phyloP scores from a whole-genome alignment of 345 rosid species.

The Cardiospermum halicacabum region DNA sequence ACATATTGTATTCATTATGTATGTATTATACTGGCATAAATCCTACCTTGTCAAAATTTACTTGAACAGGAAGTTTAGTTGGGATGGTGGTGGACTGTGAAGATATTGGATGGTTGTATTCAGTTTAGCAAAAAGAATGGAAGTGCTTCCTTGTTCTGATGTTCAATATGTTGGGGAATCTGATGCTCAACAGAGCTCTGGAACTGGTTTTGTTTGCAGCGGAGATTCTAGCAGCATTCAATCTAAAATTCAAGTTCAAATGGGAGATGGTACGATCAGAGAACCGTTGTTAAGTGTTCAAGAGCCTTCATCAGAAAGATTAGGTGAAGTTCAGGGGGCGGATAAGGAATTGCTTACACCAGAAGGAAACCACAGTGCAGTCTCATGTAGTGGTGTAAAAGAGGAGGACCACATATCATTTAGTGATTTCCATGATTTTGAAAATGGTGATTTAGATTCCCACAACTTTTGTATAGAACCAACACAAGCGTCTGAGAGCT shows the following conservation, averaged over 20 bases:
- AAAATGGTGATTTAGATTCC: constrained; percentile 38
- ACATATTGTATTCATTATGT: background rate
- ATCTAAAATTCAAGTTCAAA: constrained; percentile 33
- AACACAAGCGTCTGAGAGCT: constrained; percentile 38
- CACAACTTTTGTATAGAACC: constrained; percentile 31
- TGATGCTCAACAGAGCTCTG: constrained; percentile 37
- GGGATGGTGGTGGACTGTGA: constrained; percentile 13
- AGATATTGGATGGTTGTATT: constrained; percentile 10
- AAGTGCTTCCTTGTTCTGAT: constrained; percentile 51
- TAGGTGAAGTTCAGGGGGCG: constrained; percentile 28
- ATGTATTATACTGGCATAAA: background rate
- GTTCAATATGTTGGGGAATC: constrained; percentile 42
- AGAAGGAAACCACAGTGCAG: constrained; percentile 34
- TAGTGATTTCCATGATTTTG: constrained; percentile 47
- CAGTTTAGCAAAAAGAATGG: constrained; percentile 41
- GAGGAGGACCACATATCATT: constrained; percentile 40
- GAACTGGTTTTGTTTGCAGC: constrained; percentile 20
- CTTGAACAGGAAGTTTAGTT: constrained; percentile 29
- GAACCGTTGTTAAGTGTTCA: constrained; percentile 32
- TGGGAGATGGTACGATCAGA: constrained; percentile 30
- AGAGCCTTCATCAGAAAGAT: constrained; percentile 27
- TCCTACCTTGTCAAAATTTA: constrained; percentile 12
- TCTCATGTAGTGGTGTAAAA: constrained; percentile 40
- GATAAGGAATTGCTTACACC: constrained; percentile 30
- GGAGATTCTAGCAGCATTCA: constrained; percentile 33